Evolutionary conservation across 2,329 filamentous ascomycete species (phyloP).

Genomic region (Alternaria alternata): DNA sequence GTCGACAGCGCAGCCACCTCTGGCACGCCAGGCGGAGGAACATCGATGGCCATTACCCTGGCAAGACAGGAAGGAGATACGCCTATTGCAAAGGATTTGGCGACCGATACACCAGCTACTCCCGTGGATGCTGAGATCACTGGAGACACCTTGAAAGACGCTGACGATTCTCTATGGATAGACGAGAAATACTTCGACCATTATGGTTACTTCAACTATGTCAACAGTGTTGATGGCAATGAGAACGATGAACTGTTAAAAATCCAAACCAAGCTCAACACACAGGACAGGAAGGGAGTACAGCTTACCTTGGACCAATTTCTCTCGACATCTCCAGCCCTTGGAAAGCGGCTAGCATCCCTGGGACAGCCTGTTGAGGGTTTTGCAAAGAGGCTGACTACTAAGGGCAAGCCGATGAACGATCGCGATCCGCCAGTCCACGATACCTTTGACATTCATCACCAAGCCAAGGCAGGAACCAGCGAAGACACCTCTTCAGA

Average conservation of each 20-base stretch:
- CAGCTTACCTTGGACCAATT: not conserved
- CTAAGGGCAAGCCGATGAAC: fast-evolving
- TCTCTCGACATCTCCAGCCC: not conserved
- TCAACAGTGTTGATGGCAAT: not conserved
- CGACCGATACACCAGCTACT: not conserved
- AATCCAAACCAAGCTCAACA: not conserved
- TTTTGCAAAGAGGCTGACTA: not conserved
- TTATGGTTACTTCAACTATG: slow-evolving; percentile 6
- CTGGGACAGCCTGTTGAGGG: not conserved
- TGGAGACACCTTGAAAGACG: not conserved
- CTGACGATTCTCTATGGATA: not conserved
- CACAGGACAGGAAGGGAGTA: not conserved
- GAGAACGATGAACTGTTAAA: too few relatives aligned
- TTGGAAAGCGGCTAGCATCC: not conserved
- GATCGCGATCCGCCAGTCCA: not conserved
- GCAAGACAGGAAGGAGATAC: not conserved
- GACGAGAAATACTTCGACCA: slow-evolving; percentile 13
- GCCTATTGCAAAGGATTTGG: not conserved
- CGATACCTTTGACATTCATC: not conserved
- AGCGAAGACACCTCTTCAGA: not conserved
- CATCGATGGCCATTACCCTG: not conserved
- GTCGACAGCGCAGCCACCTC: not conserved
- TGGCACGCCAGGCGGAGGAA: not conserved
- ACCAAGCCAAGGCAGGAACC: not conserved
- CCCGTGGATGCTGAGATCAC: not conserved